Percentiles rank a stretch among this genome's conserved stretches.
Conservation (phyloP, 495 filamentous ascomycete species). For the Lepraria neglecta region DNA sequence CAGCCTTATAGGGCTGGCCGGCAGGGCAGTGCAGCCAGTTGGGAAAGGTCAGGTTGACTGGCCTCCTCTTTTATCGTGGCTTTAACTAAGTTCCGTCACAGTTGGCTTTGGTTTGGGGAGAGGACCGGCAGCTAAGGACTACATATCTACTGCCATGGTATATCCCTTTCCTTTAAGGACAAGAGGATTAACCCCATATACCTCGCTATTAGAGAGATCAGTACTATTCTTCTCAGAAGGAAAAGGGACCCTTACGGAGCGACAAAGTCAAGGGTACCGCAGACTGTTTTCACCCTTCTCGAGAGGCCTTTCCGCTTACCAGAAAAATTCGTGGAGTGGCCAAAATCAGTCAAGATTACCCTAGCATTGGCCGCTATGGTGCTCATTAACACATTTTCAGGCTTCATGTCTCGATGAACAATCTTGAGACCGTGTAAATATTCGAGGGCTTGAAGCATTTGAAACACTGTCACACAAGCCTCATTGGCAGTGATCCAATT, state of each 20-base stretch:
- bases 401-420: slow-evolving; percentile 65
- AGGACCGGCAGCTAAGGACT: slow-evolving; percentile 54
- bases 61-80: too few relatives aligned
- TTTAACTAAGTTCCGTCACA: too few relatives aligned
- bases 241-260: slow-evolving; percentile 57
- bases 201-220: slow-evolving; percentile 25
- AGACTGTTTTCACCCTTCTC: slow-evolving; percentile 52
- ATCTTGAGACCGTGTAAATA: slow-evolving; percentile 53
- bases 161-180: slow-evolving; percentile 42
- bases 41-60: too few relatives aligned
- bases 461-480: slow-evolving; percentile 47
- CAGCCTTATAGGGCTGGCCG: too few relatives aligned
- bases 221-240: background rate
- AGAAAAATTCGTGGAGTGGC: slow-evolving; percentile 48
- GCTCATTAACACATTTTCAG: slow-evolving; percentile 61
- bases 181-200: slow-evolving; percentile 28
- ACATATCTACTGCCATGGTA: slow-evolving; percentile 57
- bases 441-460: slow-evolving; percentile 54
- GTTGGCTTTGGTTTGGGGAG: too few relatives aligned
- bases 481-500: slow-evolving; percentile 44
- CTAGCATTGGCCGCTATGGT: slow-evolving; percentile 43
- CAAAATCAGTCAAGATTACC: slow-evolving; percentile 70
- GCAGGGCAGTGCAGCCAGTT: too few relatives aligned
- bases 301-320: slow-evolving; percentile 16
- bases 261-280: slow-evolving; percentile 60